Percentiles rank a stretch among this genome's conserved stretches.
These are phyloP conservation scores for Neopestalotiopsis rosae DNA, from an alignment of 2,329 filamentous ascomycete genomes.

Conservation along the genomic window DNA sequence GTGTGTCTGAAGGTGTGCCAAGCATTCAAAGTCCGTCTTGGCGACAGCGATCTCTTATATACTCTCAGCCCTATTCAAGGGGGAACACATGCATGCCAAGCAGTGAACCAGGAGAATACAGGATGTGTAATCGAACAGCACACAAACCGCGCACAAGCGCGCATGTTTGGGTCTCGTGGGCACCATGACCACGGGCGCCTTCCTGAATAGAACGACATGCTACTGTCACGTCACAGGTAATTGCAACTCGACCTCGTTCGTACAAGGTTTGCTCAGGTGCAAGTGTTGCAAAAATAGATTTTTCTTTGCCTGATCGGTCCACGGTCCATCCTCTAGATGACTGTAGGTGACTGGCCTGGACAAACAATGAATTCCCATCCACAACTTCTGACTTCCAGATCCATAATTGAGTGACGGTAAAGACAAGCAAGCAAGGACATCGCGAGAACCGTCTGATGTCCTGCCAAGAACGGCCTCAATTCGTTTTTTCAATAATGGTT, in stretches of 20 bases:
- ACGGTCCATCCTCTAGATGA: neutral
- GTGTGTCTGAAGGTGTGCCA: conserved; percentile 3
- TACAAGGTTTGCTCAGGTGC: neutral
- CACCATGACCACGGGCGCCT: neutral
- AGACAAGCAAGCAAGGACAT: neutral
- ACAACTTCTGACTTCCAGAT: neutral
- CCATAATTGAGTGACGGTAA: neutral
- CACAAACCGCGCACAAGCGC: neutral
- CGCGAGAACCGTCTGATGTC: neutral
- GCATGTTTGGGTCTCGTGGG: neutral
- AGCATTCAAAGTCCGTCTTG: neutral
- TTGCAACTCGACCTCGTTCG: neutral
- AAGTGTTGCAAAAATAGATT: neutral
- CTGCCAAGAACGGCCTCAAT: neutral
- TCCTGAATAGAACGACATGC: neutral
- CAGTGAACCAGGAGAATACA: neutral
- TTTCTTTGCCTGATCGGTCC: neutral
- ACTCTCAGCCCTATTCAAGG: conserved; percentile 9
- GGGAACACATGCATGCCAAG: neutral
- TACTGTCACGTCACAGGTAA: neutral
- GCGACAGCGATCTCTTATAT: conserved; percentile 7
- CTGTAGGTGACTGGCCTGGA: neutral
- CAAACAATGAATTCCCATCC: neutral
- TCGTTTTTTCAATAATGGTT: neutral
- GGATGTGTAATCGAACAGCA: neutral